Conservation (phyloP, 768 basidiomycete genomes). For the Rhodotorula toruloides region DNA sequence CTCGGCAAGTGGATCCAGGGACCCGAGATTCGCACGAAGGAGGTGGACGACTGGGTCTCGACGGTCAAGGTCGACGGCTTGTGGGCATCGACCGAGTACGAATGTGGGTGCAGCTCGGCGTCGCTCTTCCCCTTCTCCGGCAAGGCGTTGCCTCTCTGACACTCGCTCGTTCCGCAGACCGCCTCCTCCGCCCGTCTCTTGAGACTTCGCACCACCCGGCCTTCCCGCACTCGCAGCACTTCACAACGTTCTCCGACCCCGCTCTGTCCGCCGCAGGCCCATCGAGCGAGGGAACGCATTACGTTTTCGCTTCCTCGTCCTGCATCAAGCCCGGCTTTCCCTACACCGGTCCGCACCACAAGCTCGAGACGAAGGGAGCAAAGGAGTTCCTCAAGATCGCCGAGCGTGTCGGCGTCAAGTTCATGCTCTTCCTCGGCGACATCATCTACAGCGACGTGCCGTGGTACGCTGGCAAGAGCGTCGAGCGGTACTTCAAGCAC, state of each 20-base stretch:
- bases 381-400: conserved; percentile 30
- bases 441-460: conserved; percentile 74
- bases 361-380: conserved; percentile 43
- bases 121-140: not conserved
- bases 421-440: conserved; percentile 64
- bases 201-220: conserved; percentile 48
- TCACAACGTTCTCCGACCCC: conserved; percentile 71
- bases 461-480: conserved; percentile 54
- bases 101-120: conserved; percentile 52
- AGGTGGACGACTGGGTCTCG: conserved; percentile 41
- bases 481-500: conserved; percentile 59
- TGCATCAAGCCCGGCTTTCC: conserved; percentile 70
- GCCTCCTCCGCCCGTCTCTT: conserved; percentile 43
- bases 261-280: conserved; percentile 48
- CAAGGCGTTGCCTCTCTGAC: too few species aligned
- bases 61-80: conserved; percentile 55
- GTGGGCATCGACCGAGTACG: conserved; percentile 64
- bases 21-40: conserved; percentile 18
- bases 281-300: conserved; percentile 47
- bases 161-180: conserved; percentile 4
- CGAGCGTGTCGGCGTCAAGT: conserved; percentile 46
- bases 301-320: conserved; percentile 65
- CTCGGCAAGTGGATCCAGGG: conserved; percentile 37
- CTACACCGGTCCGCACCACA: conserved; percentile 53
- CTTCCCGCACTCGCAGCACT: conserved; percentile 55